These are phyloP conservation scores for Tetrastigma voinierianum DNA, from an alignment of 164 flowering plant genomes.

Conservation along the genomic window DNA sequence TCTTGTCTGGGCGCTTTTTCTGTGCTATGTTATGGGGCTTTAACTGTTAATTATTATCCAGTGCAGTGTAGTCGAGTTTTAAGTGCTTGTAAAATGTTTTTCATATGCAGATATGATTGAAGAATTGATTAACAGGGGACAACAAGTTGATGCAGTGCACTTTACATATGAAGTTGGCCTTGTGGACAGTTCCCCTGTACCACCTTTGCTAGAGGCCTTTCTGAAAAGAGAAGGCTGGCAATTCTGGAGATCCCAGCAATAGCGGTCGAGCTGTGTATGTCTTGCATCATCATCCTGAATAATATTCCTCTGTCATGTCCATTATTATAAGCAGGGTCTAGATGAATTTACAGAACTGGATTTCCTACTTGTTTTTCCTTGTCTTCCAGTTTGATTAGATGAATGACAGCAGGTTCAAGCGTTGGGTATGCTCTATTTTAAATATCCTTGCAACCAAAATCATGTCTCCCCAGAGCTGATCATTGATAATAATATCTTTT, in stretches of 20 bases:
- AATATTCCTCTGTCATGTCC: neutral
- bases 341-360: neutral
- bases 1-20: neutral
- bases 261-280: constrained; percentile 67
- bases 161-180: constrained; percentile 89
- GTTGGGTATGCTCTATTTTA: too few species aligned
- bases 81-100: neutral
- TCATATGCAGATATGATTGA: constrained; percentile 75
- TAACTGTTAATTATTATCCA: neutral
- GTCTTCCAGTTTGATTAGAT: neutral
- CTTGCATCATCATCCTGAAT: constrained; percentile 2
- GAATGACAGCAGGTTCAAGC: too few species aligned
- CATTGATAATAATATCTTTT: too few species aligned
- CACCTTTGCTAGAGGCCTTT: constrained; percentile 75
- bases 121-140: constrained; percentile 86
- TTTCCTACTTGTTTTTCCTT: neutral
- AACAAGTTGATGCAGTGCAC: constrained; percentile 97
- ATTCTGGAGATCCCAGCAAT: constrained; percentile 68
- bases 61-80: neutral
- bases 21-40: neutral
- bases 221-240: constrained; percentile 73
- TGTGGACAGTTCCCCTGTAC: constrained; percentile 80
- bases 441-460: too few species aligned
- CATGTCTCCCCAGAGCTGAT: too few species aligned
- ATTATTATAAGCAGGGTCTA: neutral